Evolutionary conservation across 1,139 yeast genomes (phyloP).

Genomic region (Yamadazyma songkhlaensis): DNA sequence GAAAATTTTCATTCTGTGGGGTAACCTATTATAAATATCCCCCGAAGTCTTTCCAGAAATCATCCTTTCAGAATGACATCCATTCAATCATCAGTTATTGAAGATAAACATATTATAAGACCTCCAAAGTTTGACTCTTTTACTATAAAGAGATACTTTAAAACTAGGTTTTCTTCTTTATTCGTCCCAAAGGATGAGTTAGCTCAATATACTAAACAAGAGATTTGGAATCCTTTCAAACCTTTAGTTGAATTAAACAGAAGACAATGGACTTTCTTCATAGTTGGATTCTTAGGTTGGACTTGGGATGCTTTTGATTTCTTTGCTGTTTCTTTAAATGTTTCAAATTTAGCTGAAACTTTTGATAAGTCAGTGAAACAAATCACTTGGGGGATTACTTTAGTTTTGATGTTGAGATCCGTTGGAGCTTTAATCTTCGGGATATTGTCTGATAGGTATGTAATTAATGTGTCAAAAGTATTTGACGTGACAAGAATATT

Average conservation of each 20-base stretch:
- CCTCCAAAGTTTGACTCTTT: slow-evolving; percentile 30
- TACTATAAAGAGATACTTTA: slow-evolving; percentile 24
- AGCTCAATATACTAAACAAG: slow-evolving; percentile 23
- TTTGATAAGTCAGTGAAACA: slow-evolving; percentile 26
- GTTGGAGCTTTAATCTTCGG: slow-evolving; percentile 43
- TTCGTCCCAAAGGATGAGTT: slow-evolving; percentile 31
- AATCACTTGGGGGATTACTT: slow-evolving; percentile 43
- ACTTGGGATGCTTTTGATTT: slow-evolving; percentile 46
- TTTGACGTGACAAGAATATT: not conserved
- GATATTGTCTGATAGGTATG: slow-evolving; percentile 30
- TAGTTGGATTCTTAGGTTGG: slow-evolving; percentile 38
- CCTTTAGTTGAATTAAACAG: slow-evolving; percentile 27
- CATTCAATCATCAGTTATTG: slow-evolving; percentile 3
- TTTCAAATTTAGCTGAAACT: slow-evolving; percentile 25
- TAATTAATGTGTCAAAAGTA: not conserved
- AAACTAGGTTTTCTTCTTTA: slow-evolving; percentile 30
- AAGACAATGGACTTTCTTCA: slow-evolving; percentile 36
- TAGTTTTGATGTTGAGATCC: slow-evolving; percentile 44
- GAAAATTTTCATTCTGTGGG: too few species aligned
- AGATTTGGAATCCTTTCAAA: slow-evolving; percentile 34
- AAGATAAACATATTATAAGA: slow-evolving; percentile 27
- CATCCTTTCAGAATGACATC: not conserved
- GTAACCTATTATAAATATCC: too few species aligned
- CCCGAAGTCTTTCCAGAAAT: too few species aligned
- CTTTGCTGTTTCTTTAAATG: slow-evolving; percentile 32